Evolutionary conservation across 1,284 basidiomycete genomes (phyloP).

Genomic region (Irpex rosettiformis): DNA sequence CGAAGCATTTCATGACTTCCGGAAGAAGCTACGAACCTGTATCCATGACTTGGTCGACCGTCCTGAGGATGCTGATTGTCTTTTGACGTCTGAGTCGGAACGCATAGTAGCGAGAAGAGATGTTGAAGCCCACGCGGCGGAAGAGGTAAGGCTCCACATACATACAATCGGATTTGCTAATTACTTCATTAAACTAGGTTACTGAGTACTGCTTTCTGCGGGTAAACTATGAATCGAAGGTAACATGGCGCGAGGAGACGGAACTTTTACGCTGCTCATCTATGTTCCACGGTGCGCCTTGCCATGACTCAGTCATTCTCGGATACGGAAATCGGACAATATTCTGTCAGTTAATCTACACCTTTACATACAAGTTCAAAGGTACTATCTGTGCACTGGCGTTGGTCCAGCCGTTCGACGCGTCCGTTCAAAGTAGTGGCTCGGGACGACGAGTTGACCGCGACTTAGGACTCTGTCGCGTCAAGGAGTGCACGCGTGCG

Average conservation of each 20-base stretch:
- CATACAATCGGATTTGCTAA: too few species aligned
- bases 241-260: not conserved
- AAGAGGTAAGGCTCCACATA: not conserved
- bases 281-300: not conserved
- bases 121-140: not conserved
- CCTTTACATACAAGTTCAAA: not conserved
- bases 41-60: not conserved
- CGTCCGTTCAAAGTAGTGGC: not conserved
- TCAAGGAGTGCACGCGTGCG: not conserved
- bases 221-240: conserved; percentile 3
- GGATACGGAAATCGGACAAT: not conserved
- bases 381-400: not conserved
- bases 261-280: conserved; percentile 2
- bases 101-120: not conserved
- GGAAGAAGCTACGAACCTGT: not conserved
- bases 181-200: conserved; percentile 20
- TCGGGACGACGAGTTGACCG: not conserved
- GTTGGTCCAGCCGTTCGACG: not conserved
- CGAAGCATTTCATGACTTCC: not conserved
- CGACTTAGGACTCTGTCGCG: not conserved
- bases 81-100: not conserved
- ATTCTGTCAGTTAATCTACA: not conserved
- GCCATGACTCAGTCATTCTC: not conserved
- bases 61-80: not conserved
- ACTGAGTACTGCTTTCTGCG: conserved; percentile 9